A percentile compares a stretch with the other conserved stretches of the same genome.
phyloP scores from a whole-genome alignment of 495 filamentous ascomycete genomes.

The Annulohypoxylon nitens region DNA sequence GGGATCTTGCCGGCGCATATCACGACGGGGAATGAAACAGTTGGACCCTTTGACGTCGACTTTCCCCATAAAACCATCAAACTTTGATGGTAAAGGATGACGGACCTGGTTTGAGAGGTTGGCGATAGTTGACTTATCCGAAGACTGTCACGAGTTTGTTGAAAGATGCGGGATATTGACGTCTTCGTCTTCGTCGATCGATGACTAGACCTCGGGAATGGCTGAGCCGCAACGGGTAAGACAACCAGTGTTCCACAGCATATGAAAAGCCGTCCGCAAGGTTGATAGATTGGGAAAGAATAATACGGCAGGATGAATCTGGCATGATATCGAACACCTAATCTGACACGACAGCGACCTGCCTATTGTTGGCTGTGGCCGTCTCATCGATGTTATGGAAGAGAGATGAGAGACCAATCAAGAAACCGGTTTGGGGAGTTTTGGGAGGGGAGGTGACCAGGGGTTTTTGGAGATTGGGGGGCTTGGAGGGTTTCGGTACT shows the following conservation, averaged over 20 bases:
- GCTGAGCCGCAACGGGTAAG: conserved; percentile 5
- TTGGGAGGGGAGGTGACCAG: background rate
- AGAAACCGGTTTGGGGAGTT: background rate
- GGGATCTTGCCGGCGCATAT: background rate
- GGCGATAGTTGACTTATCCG: background rate
- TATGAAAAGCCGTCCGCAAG: background rate
- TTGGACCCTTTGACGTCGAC: background rate
- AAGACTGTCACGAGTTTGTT: background rate
- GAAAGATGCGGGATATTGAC: background rate
- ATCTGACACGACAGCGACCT: conserved; percentile 28
- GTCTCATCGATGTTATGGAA: conserved; percentile 37
- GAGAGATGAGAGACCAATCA: conserved; percentile 7
- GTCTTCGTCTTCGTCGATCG: background rate
- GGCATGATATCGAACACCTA: conserved; percentile 10
- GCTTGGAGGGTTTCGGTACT: background rate
- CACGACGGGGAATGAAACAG: conserved; percentile 7
- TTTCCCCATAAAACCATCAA: conserved; percentile 5
- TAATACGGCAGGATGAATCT: conserved; percentile 19
- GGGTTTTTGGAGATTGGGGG: background rate
- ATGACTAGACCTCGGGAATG: conserved; percentile 1
- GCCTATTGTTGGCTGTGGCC: conserved; percentile 7
- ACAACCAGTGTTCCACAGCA: background rate
- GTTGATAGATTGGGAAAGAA: conserved; percentile 7
- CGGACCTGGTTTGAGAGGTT: background rate
- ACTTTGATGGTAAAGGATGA: background rate